Conservation (phyloP, 768 basidiomycete genomes). For the Suillus sp. region DNA sequence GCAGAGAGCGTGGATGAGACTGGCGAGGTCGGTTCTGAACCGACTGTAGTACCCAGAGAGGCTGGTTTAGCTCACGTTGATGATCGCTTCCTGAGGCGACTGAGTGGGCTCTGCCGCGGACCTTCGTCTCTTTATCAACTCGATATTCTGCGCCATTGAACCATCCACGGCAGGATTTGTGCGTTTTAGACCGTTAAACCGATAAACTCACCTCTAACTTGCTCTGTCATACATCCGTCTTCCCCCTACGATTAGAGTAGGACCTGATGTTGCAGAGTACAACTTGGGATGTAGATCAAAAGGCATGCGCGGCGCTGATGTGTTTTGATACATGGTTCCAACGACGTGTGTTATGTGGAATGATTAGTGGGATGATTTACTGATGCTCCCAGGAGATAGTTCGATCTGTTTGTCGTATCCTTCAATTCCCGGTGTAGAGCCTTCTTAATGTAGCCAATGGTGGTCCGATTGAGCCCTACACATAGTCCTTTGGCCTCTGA, state of each 20-base stretch:
- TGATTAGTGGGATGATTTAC: too few relatives aligned
- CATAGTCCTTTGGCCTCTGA: too few relatives aligned
- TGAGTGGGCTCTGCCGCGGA: background rate
- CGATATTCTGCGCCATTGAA: background rate
- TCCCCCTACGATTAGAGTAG: background rate
- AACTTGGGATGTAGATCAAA: background rate
- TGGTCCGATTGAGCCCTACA: too few relatives aligned
- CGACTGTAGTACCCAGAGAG: background rate
- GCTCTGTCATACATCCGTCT: background rate
- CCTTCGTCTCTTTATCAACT: background rate
- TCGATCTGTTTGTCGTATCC: too few relatives aligned
- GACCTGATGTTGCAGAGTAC: background rate
- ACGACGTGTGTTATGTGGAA: too few relatives aligned
- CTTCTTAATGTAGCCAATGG: too few relatives aligned
- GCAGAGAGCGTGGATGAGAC: background rate
- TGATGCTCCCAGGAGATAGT: too few relatives aligned
- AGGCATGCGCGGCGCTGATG: slow-evolving; percentile 9
- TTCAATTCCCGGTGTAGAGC: too few relatives aligned
- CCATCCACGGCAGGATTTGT: background rate
- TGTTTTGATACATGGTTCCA: slow-evolving; percentile 9
- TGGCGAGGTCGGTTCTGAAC: slow-evolving; percentile 4
- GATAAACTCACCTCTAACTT: background rate
- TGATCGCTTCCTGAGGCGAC: background rate
- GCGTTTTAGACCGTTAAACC: background rate
- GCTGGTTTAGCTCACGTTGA: background rate